Conservation (phyloP, 192 early-diverging fungal species). For the Backusella westeae region DNA sequence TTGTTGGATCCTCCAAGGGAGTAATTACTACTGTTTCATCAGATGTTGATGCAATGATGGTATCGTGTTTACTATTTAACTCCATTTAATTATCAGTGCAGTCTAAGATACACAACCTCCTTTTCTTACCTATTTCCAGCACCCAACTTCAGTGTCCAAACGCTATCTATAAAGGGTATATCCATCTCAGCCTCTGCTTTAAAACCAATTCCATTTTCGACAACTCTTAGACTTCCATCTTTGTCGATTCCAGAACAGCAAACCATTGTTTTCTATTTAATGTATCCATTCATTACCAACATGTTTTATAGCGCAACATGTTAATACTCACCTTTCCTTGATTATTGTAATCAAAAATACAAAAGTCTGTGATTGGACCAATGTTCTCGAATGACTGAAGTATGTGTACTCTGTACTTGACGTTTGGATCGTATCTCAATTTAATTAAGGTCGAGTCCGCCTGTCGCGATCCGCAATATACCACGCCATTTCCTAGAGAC, state of each 20-base stretch:
- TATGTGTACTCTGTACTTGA: conserved; percentile 53
- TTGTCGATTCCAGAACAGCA: conserved; percentile 79
- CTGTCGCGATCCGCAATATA: conserved; percentile 83
- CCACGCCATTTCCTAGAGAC: conserved; percentile 63
- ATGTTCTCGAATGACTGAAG: conserved; percentile 68
- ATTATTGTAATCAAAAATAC: conserved; percentile 73
- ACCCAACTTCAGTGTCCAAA: conserved; percentile 65
- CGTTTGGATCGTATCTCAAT: conserved; percentile 50
- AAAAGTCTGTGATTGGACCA: conserved; percentile 85
- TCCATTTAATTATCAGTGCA: background rate
- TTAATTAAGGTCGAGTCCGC: conserved; percentile 81
- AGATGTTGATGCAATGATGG: conserved; percentile 63
- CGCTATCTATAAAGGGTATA: conserved; percentile 62
- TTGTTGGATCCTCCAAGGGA: background rate
- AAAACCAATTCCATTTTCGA: conserved; percentile 89
- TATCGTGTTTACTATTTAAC: conserved; percentile 37
- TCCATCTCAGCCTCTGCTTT: conserved; percentile 56
- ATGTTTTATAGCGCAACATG: background rate
- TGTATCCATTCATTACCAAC: too few species aligned
- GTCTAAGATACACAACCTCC: too few species aligned
- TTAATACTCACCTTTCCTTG: conserved; percentile 47
- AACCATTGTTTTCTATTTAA: conserved; percentile 66
- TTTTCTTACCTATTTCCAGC: conserved; percentile 40
- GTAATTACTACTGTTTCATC: conserved; percentile 54
- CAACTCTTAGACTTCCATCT: conserved; percentile 74